These are phyloP conservation scores for Geotrichum candidum DNA, from an alignment of 1,139 yeast species.

Conservation along the genomic window DNA sequence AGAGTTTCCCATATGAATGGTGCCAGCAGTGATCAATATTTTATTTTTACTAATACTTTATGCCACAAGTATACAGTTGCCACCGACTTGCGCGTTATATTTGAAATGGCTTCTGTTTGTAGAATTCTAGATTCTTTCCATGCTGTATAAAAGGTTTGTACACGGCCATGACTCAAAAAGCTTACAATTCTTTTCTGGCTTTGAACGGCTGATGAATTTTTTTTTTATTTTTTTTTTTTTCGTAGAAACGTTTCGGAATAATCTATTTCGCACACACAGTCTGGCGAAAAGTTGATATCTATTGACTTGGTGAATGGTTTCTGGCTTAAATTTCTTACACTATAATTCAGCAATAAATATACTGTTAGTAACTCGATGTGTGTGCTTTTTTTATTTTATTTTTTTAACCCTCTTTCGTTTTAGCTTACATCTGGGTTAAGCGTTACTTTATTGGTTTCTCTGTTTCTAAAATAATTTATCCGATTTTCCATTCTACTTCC, in stretches of 20 bases:
- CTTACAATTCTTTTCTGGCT: not conserved
- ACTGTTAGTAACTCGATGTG: no score
- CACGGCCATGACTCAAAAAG: not conserved
- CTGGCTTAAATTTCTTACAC: not conserved
- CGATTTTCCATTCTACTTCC: not conserved
- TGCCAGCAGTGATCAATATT: not conserved
- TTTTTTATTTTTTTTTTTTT: not conserved
- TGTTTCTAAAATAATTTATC: not conserved
- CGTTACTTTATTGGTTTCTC: not conserved
- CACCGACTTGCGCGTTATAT: not conserved
- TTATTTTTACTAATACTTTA: not conserved
- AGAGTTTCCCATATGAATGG: not conserved
- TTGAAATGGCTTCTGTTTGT: not conserved
- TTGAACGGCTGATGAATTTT: not conserved
- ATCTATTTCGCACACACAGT: not conserved
- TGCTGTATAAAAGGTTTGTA: no score
- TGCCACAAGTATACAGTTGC: not conserved
- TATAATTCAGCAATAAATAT: no score
- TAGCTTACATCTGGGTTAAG: no score
- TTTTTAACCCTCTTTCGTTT: no score
- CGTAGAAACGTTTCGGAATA: not conserved
- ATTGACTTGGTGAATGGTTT: not conserved
- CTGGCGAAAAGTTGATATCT: not conserved
- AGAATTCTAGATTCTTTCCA: not conserved
- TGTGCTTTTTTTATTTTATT: no score